Percentiles rank a stretch among this genome's conserved stretches.
These are phyloP conservation scores for Arachnomyces sp. DNA, from an alignment of 2,329 filamentous ascomycete genomes.

Conservation along the genomic window DNA sequence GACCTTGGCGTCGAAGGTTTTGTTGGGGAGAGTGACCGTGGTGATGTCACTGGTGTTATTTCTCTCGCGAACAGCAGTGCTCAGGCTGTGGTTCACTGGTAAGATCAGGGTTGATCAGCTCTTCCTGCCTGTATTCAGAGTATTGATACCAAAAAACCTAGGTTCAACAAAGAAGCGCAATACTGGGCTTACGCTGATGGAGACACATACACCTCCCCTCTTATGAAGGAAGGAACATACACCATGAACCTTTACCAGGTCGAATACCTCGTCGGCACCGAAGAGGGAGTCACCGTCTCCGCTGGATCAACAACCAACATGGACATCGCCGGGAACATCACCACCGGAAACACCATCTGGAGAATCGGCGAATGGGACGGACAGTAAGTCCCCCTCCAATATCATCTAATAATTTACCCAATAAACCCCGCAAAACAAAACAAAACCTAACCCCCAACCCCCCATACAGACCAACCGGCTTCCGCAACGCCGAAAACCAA, in stretches of 20 bases:
- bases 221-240: conserved; percentile 61
- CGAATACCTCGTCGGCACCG: conserved; percentile 47
- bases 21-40: conserved; percentile 47
- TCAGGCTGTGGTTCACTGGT: conserved; percentile 56
- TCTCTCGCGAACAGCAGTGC: conserved; percentile 30
- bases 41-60: conserved; percentile 50
- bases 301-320: conserved; percentile 42
- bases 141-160: neutral
- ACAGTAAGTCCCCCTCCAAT: too few species aligned
- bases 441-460: neutral
- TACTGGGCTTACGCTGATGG: conserved; percentile 55
- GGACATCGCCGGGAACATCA: conserved; percentile 44
- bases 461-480: conserved; percentile 45
- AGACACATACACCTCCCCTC: conserved; percentile 51
- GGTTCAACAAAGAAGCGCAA: conserved; percentile 51
- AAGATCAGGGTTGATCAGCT: neutral
- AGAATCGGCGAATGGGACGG: conserved; percentile 60
- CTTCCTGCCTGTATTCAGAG: neutral
- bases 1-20: conserved; percentile 52
- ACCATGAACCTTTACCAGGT: conserved; percentile 59
- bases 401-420: too few species aligned
- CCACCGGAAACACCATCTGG: conserved; percentile 48
- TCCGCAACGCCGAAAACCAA: conserved; percentile 59
- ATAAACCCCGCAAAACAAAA: neutral
- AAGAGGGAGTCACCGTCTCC: conserved; percentile 40